These are phyloP conservation scores for Coffea humblotiana DNA, from an alignment of 305 asterid genomes.

Conservation along the genomic window DNA sequence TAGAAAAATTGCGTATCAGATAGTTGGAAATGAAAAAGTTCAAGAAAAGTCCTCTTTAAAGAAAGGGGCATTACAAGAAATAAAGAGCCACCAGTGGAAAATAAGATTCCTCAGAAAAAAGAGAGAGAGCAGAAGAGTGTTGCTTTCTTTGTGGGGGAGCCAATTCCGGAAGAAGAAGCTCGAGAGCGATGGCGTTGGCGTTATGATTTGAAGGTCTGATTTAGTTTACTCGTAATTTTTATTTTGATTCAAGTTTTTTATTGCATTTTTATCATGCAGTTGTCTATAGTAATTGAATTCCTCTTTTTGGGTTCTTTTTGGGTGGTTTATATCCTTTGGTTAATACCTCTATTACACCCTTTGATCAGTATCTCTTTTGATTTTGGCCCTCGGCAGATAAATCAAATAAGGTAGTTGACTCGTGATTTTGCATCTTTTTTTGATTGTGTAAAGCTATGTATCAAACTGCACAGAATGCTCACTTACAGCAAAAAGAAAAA, in stretches of 20 bases:
- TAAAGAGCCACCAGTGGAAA: slow-evolving; percentile 10
- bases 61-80: slow-evolving; percentile 16
- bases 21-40: slow-evolving; percentile 25
- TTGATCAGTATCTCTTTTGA: neutral
- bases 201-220: slow-evolving; percentile 71
- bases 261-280: neutral
- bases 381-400: neutral
- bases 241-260: neutral
- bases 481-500: too few species aligned
- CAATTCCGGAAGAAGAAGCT: slow-evolving; percentile 72
- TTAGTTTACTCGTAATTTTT: neutral
- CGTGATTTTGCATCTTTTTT: neutral
- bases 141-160: slow-evolving; percentile 60
- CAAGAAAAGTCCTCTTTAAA: slow-evolving; percentile 12
- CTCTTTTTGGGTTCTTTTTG: neutral
- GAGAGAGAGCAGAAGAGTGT: slow-evolving; percentile 26
- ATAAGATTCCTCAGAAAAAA: slow-evolving; percentile 1
- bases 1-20: slow-evolving; percentile 32
- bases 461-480: neutral
- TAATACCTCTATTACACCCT: neutral
- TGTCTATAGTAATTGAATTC: neutral
- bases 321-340: neutral
- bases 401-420: neutral
- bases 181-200: slow-evolving; percentile 77
- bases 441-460: neutral